Conservation (phyloP, 768 basidiomycete genomes). For the Pleurotus eryngii region DNA sequence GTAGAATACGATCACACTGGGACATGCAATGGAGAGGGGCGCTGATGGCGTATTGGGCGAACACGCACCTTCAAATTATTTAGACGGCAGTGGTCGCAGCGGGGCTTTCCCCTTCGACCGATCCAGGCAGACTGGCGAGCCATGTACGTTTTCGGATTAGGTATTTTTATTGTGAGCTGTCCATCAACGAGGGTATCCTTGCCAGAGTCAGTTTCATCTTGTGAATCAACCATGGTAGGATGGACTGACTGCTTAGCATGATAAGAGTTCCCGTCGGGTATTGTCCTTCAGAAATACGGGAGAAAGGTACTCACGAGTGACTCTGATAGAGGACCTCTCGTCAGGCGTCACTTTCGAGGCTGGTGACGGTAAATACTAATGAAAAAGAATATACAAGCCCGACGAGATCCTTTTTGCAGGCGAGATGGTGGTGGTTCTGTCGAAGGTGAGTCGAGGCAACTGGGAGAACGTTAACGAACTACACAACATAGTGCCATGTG, state of each 20-base stretch:
- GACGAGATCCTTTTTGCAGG: too few relatives aligned
- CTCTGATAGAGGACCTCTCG: not conserved
- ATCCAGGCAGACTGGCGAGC: constrained; percentile 73
- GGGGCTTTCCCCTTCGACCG: constrained; percentile 69
- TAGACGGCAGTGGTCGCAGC: constrained; percentile 69
- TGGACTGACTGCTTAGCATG: too few relatives aligned
- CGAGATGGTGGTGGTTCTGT: too few relatives aligned
- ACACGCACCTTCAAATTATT: constrained; percentile 67
- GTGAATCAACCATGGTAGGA: constrained; percentile 16
- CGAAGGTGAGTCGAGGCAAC: too few relatives aligned
- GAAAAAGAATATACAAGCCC: too few relatives aligned
- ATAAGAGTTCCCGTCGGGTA: too few relatives aligned
- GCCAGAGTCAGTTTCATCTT: constrained; percentile 33
- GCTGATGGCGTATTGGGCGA: constrained; percentile 4
- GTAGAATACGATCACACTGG: constrained; percentile 69
- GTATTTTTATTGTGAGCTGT: constrained; percentile 62
- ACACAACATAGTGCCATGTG: not conserved
- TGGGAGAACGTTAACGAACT: not conserved
- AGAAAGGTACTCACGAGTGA: constrained; percentile 1
- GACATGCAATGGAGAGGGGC: constrained; percentile 10
- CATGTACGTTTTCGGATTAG: constrained; percentile 65
- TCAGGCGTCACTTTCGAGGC: too few relatives aligned
- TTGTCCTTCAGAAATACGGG: not conserved
- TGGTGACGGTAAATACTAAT: too few relatives aligned
- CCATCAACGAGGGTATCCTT: constrained; percentile 44